Base-by-base conservation (phyloP, 1,139 yeast species). In the Nakaseomyces nivariensis region DNA sequence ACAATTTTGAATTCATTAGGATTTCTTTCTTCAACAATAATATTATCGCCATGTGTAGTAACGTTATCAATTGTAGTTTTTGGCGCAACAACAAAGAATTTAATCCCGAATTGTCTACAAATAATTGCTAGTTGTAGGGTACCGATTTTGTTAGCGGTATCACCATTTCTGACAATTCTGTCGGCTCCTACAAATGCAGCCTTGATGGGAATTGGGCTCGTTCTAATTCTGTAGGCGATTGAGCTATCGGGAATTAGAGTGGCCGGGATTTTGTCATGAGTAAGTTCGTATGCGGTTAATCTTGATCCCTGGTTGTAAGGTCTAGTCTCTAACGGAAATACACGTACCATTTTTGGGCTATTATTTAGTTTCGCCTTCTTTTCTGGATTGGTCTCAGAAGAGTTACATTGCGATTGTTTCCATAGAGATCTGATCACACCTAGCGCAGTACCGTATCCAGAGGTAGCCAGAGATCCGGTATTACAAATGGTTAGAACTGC, bases 161-260 rank as follows among this genome's bases (percentile, higher is more conserved):
- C 98, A 51, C 98, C 98, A 66, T 89, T 85, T 45, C 74, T 72
- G 2, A 90, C 97, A 37, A 92, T 84, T 66, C 98, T 78, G 65
- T 92, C 98, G n/a, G 97, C 97, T 43, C 98, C 98, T n/a, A 86
- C 97, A 49, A 92, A 87, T 32, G 90, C 83, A 47, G 89, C 87
- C 64, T 84, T 85, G 49, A 92, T 79, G 40, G 95, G 62, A 75
- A 82, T 55, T 32, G 54, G 51, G 51, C 68, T 58, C 0, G 71
- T 61, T 5, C 66, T 61, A 48, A 90, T 73, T 52, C 89, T 73
- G 36, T 94, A 82, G 0, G 96, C 79, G 1, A 86, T 95, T 92
- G 92, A 90, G 53, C 89, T 85, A 63, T 92, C 98, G 31, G 96
- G 85, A 52, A 92, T 79, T 55, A 92, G 73, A 1, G 96, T 86